These are phyloP conservation scores for Cyberlindnera maritima DNA, from an alignment of 805 yeast species.

Conservation along the genomic window DNA sequence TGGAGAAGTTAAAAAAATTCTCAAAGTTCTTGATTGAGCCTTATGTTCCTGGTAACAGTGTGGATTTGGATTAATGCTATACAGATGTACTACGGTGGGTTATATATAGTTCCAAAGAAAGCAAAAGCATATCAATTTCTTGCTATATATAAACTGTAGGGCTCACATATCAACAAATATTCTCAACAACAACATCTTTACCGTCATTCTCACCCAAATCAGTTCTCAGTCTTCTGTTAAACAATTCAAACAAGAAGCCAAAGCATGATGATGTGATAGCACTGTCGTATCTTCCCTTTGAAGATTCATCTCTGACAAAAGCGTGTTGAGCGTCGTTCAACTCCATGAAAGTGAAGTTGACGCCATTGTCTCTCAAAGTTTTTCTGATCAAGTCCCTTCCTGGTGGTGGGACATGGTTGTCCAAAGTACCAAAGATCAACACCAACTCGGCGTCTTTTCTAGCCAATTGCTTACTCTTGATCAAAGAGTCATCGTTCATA, in stretches of 20 bases:
- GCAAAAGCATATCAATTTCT: too few relatives aligned
- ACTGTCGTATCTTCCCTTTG: constrained; percentile 82
- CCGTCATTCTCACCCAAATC: constrained; percentile 67
- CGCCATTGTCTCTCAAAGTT: constrained; percentile 54
- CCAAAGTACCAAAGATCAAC: constrained; percentile 74
- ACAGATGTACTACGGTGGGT: not conserved
- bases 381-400: constrained; percentile 73
- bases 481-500: constrained; percentile 61
- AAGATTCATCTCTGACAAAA: constrained; percentile 71
- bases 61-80: constrained; percentile 20
- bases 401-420: constrained; percentile 74
- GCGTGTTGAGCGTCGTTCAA: constrained; percentile 82
- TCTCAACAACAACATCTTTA: constrained; percentile 47
- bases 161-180: constrained; percentile 56
- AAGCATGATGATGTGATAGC: constrained; percentile 67
- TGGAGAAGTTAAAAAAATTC: constrained; percentile 78
- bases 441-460: constrained; percentile 53
- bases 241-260: constrained; percentile 67
- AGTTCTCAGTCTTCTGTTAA: constrained; percentile 61
- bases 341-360: constrained; percentile 69
- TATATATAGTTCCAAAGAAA: not conserved
- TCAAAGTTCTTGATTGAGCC: constrained; percentile 78
- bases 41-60: constrained; percentile 54
- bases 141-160: not conserved
- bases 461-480: constrained; percentile 50